phyloP scores from a whole-genome alignment of 2,329 filamentous ascomycete species.

The Bipolaris gigantea region DNA sequence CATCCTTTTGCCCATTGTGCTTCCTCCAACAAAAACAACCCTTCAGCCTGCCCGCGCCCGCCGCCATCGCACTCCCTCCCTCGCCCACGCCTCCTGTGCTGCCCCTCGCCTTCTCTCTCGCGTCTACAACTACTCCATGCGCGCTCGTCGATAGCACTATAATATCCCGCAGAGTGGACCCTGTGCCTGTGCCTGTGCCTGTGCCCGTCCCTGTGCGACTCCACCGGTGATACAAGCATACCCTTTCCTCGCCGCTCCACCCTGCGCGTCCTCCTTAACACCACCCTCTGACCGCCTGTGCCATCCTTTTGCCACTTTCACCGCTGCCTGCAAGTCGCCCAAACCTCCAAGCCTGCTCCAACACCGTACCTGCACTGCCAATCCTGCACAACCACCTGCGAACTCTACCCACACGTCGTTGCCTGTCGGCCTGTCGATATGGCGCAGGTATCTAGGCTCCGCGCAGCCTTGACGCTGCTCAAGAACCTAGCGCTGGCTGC shows the following conservation, averaged over 20 bases:
- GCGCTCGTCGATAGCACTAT: not conserved
- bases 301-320: not conserved
- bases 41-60: not conserved
- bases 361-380: constrained; percentile 11
- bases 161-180: constrained; percentile 1
- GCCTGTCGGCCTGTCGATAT: constrained; percentile 29
- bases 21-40: too few relatives aligned
- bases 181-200: not conserved
- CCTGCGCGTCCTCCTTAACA: not conserved
- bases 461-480: constrained; percentile 43
- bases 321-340: not conserved
- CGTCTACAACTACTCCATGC: not conserved
- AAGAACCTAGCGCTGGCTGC: constrained; percentile 50
- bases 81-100: not conserved
- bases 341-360: not conserved
- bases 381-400: constrained; percentile 6
- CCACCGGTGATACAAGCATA: not conserved
- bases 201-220: constrained; percentile 5
- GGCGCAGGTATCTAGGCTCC: constrained; percentile 39
- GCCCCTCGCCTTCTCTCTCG: not conserved
- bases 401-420: constrained; percentile 19
- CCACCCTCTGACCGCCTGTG: not conserved
- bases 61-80: not conserved
- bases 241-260: not conserved
- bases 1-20: not conserved